Conservation (phyloP, 192 early-diverging fungal genomes). For the Chytriomyces hyalinus region DNA sequence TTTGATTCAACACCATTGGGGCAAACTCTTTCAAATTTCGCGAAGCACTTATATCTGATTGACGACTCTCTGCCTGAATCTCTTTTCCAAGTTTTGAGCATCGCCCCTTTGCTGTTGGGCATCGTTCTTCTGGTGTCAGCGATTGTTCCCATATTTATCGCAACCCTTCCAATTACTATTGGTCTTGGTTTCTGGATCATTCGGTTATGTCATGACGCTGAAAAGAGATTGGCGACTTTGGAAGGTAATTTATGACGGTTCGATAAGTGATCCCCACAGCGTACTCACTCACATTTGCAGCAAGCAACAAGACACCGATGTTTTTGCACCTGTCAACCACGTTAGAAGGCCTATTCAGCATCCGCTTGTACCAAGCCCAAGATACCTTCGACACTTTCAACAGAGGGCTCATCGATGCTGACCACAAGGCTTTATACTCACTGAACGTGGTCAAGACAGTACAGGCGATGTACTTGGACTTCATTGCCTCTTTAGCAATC, state of each 20-base stretch:
- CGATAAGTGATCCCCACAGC: background rate
- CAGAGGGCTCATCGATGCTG: constrained; percentile 65
- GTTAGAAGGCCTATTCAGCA: constrained; percentile 71
- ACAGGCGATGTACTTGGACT: constrained; percentile 67
- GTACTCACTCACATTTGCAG: constrained; percentile 38
- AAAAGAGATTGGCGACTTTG: constrained; percentile 61
- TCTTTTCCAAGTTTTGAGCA: constrained; percentile 57
- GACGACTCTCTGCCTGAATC: constrained; percentile 61
- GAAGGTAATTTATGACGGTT: constrained; percentile 49
- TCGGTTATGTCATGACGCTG: constrained; percentile 44
- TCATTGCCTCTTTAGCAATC: constrained; percentile 67
- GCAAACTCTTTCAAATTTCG: constrained; percentile 60
- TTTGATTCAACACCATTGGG: constrained; percentile 66
- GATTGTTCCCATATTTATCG: constrained; percentile 69
- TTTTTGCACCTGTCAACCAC: constrained; percentile 76
- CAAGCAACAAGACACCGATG: constrained; percentile 69
- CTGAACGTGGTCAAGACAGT: constrained; percentile 69
- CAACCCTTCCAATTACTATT: constrained; percentile 49
- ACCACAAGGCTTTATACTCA: constrained; percentile 72
- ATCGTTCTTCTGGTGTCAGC: constrained; percentile 63
- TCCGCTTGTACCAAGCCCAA: constrained; percentile 71
- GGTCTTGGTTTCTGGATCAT: constrained; percentile 37
- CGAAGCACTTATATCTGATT: constrained; percentile 58
- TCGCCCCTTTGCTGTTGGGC: constrained; percentile 58
- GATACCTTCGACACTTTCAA: constrained; percentile 66